Base-by-base conservation (phyloP, 2,329 filamentous ascomycete species). In the Phyllosticta citrichinensis region DNA sequence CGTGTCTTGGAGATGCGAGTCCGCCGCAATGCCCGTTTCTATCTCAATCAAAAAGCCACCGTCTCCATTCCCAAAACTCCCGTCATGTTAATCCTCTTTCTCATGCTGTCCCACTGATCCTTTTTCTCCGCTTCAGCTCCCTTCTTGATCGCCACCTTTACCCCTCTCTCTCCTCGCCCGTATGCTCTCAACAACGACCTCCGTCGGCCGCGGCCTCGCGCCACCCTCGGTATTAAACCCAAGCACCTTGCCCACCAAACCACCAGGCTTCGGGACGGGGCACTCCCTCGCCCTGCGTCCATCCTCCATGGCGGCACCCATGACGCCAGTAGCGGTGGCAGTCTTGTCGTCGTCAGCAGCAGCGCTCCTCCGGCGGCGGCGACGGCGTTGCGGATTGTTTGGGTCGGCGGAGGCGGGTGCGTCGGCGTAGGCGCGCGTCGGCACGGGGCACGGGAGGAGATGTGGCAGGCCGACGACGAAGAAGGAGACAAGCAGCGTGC, bases 381-480 rank as follows among this genome's bases (percentile, higher is more conserved):
- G 55, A 3, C 54, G 65, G 51, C 62, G 55, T 54, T 63, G 58
- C 17, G 40, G 19, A 12, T 40, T 55, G 11, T 59, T 70, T 66
- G 75, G 75, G 52, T 77, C 73, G 17, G 54, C n/a, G 25, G 19
- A 56, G 19, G 65, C 67, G 35, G 68, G 63, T 27, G 72, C 70
- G 58, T 73, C 68, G 67, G 90, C 88, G 68, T 88, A 87, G 35
- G 86, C 83, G 65, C 89, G 83, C 2, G 89, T 89, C 54, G 78
- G 76, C 27, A 91, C 89, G 1, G 94, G 94, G 72, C 94, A 99
- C 1, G 94, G 94, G 19, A 99, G 83, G 30, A 95, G 72, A 73
- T 99, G 94, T 22, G 94, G 94, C 53, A 96, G 80, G 30, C 85
- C 90, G 58, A 99, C 94, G 64, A 99, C 92, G 65, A 96, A 83